Conservation (phyloP, 495 filamentous ascomycete species). For the Hypomontagnella submonticulosa region DNA sequence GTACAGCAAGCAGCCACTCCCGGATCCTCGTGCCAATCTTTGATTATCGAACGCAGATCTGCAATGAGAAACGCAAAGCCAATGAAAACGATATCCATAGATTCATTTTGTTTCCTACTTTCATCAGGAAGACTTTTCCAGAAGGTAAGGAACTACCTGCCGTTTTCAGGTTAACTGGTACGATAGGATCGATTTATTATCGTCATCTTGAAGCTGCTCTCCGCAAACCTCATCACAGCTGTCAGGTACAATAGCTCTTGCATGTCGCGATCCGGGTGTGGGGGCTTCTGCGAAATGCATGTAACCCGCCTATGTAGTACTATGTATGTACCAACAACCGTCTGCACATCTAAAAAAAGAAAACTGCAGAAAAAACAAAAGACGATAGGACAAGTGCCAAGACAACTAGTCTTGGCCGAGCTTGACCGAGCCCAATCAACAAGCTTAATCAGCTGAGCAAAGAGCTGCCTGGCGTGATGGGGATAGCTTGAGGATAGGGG, state of each 20-base stretch:
- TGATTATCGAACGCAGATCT: conserved; percentile 27
- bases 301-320: conserved; percentile 28
- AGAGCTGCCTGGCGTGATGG: conserved; percentile 3
- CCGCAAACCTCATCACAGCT: conserved; percentile 25
- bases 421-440: conserved; percentile 28
- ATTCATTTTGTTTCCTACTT: conserved; percentile 1
- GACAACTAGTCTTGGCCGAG: conserved; percentile 23
- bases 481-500: conserved; percentile 11
- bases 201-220: conserved; percentile 11
- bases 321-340: conserved; percentile 1
- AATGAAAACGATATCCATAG: conserved; percentile 7
- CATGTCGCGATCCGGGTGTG: conserved; percentile 29
- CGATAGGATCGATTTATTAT: conserved; percentile 17
- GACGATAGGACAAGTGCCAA: conserved; percentile 4
- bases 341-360: conserved; percentile 36
- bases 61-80: conserved; percentile 6
- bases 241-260: conserved; percentile 37
- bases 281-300: conserved; percentile 25
- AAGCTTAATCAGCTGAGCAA: conserved; percentile 17
- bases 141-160: conserved; percentile 24
- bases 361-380: conserved; percentile 10
- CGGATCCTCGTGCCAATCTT: conserved; percentile 8
- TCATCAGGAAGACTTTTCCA: neutral
- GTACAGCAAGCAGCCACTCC: neutral
- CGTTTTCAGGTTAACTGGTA: conserved; percentile 17